Evolutionary conservation across 768 basidiomycete species (phyloP).

Genomic region (Piloderma croceum): DNA sequence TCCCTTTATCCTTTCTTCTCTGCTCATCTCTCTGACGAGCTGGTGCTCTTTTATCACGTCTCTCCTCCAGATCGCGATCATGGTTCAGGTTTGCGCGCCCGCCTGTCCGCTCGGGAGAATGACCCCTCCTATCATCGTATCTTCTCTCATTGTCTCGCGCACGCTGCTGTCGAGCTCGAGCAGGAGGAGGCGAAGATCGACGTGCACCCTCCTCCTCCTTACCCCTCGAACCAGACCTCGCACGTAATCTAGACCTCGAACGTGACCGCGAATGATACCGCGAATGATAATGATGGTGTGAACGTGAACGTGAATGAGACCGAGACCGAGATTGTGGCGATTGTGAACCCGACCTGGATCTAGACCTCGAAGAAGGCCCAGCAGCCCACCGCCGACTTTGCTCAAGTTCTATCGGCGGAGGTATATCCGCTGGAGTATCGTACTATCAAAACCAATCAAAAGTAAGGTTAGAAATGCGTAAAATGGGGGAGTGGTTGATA

Average conservation of each 20-base stretch:
- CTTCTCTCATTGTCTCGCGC: neutral
- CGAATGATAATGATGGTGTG: constrained; percentile 4
- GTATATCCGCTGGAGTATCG: constrained; percentile 42
- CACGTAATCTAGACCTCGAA: constrained; percentile 23
- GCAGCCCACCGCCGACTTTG: constrained; percentile 27
- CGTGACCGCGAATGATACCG: constrained; percentile 12
- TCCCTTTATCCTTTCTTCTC: constrained; percentile 10
- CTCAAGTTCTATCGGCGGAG: constrained; percentile 27
- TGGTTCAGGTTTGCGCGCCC: too few relatives aligned
- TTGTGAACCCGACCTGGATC: too few relatives aligned
- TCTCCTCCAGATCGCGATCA: neutral
- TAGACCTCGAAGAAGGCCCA: too few relatives aligned
- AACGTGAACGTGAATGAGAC: constrained; percentile 6
- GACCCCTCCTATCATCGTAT: constrained; percentile 2
- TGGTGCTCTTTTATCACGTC: constrained; percentile 4
- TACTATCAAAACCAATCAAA: constrained; percentile 41
- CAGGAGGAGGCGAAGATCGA: constrained; percentile 8
- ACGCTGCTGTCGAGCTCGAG: constrained; percentile 2
- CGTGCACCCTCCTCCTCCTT: too few relatives aligned
- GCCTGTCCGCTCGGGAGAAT: neutral
- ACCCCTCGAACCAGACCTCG: constrained; percentile 34
- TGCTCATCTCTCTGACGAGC: neutral
- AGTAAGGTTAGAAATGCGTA: constrained; percentile 8
- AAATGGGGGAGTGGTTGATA: neutral
- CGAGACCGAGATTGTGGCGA: constrained; percentile 25